Conservation (phyloP, 345 rosid species). For the Limnanthes douglasii region DNA sequence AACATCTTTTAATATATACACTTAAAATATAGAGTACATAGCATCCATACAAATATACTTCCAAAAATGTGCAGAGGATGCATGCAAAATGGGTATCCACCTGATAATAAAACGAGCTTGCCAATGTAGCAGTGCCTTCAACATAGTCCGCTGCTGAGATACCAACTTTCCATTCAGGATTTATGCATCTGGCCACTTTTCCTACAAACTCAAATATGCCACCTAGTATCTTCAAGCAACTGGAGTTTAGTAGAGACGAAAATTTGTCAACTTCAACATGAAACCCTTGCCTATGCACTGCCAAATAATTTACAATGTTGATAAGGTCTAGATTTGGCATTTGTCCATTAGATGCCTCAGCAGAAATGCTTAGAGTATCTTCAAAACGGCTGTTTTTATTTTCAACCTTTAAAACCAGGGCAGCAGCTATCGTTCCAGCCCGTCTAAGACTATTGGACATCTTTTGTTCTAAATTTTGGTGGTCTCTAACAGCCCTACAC, state of each 20-base stretch:
- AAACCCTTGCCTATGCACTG: constrained; percentile 82
- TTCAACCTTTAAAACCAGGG: constrained; percentile 70
- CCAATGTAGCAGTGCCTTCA: constrained; percentile 78
- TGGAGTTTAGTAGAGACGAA: constrained; percentile 36
- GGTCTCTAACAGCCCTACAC: constrained; percentile 11
- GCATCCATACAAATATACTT: too few relatives aligned
- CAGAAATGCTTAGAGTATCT: constrained; percentile 55
- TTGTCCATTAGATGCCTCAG: constrained; percentile 97
- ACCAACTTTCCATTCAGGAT: constrained; percentile 66
- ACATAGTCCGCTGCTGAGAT: constrained; percentile 66
- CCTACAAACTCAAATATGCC: constrained; percentile 47
- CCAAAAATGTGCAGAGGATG: constrained; percentile 2
- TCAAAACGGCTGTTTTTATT: constrained; percentile 30
- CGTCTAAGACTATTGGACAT: constrained; percentile 36
- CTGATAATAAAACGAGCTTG: constrained; percentile 84
- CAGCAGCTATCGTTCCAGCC: constrained; percentile 88
- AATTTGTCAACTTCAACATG: constrained; percentile 57
- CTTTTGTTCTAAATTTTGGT: constrained; percentile 13
- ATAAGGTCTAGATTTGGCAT: constrained; percentile 97
- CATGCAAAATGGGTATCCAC: constrained; percentile 17
- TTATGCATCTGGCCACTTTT: constrained; percentile 34
- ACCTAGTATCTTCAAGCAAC: constrained; percentile 45
- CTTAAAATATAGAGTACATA: too few relatives aligned
- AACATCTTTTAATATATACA: too few relatives aligned
- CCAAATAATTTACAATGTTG: constrained; percentile 79